Evolutionary conservation across 768 basidiomycete genomes (phyloP).

Genomic region (Boletus tylopilopsis): DNA sequence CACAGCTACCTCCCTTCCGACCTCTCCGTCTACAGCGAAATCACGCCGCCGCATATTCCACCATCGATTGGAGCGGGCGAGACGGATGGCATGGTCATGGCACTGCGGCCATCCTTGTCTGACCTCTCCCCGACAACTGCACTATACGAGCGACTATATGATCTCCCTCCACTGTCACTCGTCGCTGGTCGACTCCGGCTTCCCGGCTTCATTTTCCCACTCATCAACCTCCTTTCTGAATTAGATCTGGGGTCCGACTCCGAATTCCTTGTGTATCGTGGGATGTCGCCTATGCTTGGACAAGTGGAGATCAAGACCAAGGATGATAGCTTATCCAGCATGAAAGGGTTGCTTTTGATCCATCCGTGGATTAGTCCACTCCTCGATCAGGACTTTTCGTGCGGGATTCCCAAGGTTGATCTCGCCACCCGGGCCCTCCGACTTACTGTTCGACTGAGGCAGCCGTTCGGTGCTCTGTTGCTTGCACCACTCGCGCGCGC

Average conservation of each 20-base stretch:
- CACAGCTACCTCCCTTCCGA: slow-evolving; percentile 5
- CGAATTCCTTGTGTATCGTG: no score
- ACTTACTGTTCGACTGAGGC: not conserved
- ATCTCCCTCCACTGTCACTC: not conserved
- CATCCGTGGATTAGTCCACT: no score
- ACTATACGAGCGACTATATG: not conserved
- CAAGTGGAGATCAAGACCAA: no score
- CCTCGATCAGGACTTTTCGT: no score
- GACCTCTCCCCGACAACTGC: not conserved
- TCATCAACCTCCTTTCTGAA: not conserved
- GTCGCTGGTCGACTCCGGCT: not conserved
- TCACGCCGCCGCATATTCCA: not conserved
- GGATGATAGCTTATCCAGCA: no score
- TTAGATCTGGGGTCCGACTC: no score
- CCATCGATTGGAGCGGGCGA: not conserved
- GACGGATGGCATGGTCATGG: not conserved
- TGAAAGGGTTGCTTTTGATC: no score
- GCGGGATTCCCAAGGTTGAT: not conserved
- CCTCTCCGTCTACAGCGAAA: not conserved
- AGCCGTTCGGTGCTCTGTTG: not conserved
- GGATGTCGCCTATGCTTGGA: no score
- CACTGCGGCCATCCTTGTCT: not conserved
- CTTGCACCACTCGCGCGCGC: not conserved
- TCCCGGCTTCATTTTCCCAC: not conserved
- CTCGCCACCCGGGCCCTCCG: not conserved